Conservation (phyloP, 257 asterid species). For the Solanum sejunctum region DNA sequence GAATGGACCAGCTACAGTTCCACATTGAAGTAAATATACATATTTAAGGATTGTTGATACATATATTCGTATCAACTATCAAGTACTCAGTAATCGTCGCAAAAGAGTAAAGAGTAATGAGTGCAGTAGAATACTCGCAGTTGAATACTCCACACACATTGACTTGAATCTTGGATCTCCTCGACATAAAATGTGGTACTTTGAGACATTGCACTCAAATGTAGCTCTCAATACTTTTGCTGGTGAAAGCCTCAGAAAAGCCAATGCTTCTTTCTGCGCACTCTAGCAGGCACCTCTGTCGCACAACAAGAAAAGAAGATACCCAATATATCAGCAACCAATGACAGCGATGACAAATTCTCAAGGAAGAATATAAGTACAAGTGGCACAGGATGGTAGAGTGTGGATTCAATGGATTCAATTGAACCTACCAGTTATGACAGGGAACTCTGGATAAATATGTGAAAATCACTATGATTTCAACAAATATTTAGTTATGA, state of each 20-base stretch:
- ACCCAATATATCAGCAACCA: background rate
- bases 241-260: slow-evolving; percentile 25
- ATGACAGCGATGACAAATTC: background rate
- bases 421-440: background rate
- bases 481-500: background rate
- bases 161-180: background rate
- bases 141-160: background rate
- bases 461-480: background rate
- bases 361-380: background rate
- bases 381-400: background rate
- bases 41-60: background rate
- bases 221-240: background rate
- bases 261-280: slow-evolving; percentile 70
- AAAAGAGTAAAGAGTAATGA: background rate
- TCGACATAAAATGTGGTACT: background rate
- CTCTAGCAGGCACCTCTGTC: slow-evolving; percentile 66
- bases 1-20: background rate
- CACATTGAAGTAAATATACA: background rate
- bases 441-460: background rate
- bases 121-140: background rate
- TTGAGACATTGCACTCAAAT: background rate
- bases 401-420: background rate
- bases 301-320: background rate
- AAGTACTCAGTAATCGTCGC: background rate
- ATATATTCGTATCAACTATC: background rate